Base-by-base conservation (phyloP, 2,329 filamentous ascomycete species). In the Scorias spongiosa region DNA sequence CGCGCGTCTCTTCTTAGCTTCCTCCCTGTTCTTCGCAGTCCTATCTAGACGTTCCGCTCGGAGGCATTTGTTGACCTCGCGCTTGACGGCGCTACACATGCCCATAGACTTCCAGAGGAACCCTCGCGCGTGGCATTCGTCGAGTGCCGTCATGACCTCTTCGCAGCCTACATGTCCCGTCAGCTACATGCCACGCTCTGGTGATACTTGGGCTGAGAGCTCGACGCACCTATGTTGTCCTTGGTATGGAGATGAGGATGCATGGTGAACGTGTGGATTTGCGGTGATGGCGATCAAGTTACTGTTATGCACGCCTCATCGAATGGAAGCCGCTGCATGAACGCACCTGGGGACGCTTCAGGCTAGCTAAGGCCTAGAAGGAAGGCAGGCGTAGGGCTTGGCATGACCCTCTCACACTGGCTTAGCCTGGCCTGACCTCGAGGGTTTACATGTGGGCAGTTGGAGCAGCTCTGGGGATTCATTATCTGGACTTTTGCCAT, bases 241-340 rank as follows among this genome's bases (percentile, higher is more conserved):
- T 91, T 86, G 26, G 86, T 94, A 61, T 96, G 88, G 2, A 98
- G 70, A 68, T 95, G 89, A 44, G 91, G 93, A 84, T 98, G 91
- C 91, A 98, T 98, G 20, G 15, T 55, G 40, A 44, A 12, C 3
- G 32, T 26, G 20, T 26, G 20, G 3, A 4, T 26, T 26, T 26
- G 20, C 20, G 20, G 20, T 26, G 20, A 26, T 26, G 20, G 20
- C 20, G 20, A 26, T 26, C 20, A 26, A 7, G 7, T 26, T 26
- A 26, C 20, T 26, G 20, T 26, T 26, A 26, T 26, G 20, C 20
- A 26, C 20, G 20, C 20, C 20, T 26, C 20, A 7, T 26, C 20
- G 20, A 26, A 26, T 26, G 20, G 20, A 26, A 26, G 20, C 20
- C 20, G 20, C 20, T 26, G 20, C 20, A 26, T 7, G 20, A 26